Evolutionary conservation across 306 rosid genomes (phyloP), one percentile per base, ranked within the genome.

Genomic region (Castanea sativa): DNA sequence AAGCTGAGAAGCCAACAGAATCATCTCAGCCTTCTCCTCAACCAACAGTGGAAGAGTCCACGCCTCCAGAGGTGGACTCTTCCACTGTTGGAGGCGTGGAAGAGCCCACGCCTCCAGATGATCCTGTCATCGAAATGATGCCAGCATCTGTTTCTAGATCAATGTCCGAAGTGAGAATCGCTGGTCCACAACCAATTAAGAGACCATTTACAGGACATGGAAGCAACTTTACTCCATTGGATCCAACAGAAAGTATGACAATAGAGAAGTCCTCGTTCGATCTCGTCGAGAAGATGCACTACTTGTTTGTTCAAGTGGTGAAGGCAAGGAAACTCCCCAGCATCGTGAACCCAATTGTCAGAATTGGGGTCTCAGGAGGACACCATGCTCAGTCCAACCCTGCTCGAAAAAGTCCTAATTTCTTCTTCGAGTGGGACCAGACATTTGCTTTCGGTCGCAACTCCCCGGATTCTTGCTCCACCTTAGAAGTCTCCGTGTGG

Each of bases 251-350:
- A 0, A 82, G 76, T 11, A 58, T 77, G 58, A 20, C 88, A 4
- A 76, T 91, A 27, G 97, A 90, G 67, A 88, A 88, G 30, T 81
- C 92, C 38, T 52, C 92, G 21, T 94, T 94, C 55, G 99, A 94
- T 88, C 91, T 94, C 0, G 99, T 92, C 0, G 97, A 94, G 74
- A 94, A 94, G 81, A 94, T 94, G 97, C 95, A 92, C 69, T 94
- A 92, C 75, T 87, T 94, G 51, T 94, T 94, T 20, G 90, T 94
- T 18, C 90, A 83, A 1, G 90, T 92, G 1, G 97, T 91, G 51
- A 92, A 90, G 13, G 99, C 97, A 0, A 78, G 97, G 1, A 71
- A 85, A 73, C 79, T 94, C 20, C 91, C 90, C 2, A 86, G 93
- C 3, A 84, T 77, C 18, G 87, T 90, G 0, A 77, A 30, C 38